Conservation (phyloP, 805 yeast genomes). For the Vanderwaltozyma polyspora region DNA sequence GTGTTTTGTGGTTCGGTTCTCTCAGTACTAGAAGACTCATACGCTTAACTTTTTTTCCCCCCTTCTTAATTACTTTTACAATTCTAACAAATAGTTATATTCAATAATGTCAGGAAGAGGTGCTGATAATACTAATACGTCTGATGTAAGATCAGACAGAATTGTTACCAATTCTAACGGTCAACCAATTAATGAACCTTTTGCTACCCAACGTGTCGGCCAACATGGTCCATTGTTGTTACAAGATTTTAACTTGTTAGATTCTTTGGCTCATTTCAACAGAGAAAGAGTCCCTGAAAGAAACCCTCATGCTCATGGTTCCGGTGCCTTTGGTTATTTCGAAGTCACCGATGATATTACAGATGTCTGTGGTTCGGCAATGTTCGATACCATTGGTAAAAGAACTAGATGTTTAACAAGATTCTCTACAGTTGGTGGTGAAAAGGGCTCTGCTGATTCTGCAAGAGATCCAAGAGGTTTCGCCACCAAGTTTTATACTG, state of each 20-base stretch:
- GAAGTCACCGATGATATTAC: slow-evolving; percentile 80
- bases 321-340: slow-evolving; percentile 81
- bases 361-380: slow-evolving; percentile 51
- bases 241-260: slow-evolving; percentile 74
- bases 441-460: slow-evolving; percentile 53
- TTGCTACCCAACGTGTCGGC: slow-evolving; percentile 9
- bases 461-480: slow-evolving; percentile 65
- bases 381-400: slow-evolving; percentile 59
- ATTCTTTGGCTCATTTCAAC: slow-evolving; percentile 76
- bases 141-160: slow-evolving; percentile 32
- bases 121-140: slow-evolving; percentile 18
- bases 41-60: no score
- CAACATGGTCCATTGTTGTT: slow-evolving; percentile 61
- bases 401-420: slow-evolving; percentile 62
- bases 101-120: slow-evolving; percentile 2
- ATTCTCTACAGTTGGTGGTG: slow-evolving; percentile 67
- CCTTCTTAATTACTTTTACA: no score
- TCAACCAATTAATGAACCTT: slow-evolving; percentile 54
- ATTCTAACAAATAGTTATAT: no score
- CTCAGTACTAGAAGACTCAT: no score
- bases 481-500: slow-evolving; percentile 53
- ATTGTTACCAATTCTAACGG: slow-evolving; percentile 65
- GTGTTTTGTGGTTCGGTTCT: no score
- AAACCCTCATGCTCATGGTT: slow-evolving; percentile 89
- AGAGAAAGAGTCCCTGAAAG: slow-evolving; percentile 87